A percentile compares a stretch with the other conserved stretches of the same genome.
Conservation (phyloP, 345 rosid genomes). For the Nephelium lappaceum region DNA sequence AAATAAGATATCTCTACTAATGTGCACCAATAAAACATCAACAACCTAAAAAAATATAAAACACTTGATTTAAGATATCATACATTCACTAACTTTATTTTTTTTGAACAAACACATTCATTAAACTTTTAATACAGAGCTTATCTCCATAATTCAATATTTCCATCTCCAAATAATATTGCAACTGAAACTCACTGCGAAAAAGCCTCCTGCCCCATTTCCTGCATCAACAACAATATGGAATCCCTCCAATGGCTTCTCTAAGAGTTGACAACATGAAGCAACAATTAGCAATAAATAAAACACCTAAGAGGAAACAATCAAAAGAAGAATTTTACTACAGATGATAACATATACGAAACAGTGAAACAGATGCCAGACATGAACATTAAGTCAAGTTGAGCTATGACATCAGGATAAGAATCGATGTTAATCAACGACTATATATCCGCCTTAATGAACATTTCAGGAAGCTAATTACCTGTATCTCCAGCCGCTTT, state of each 20-base stretch:
- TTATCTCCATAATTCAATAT: not conserved
- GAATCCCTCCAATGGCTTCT: constrained; percentile 96
- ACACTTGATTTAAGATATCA: not conserved
- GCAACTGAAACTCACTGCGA: constrained; percentile 66
- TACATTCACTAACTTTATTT: not conserved
- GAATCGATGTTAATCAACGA: not conserved
- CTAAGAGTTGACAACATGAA: constrained; percentile 46
- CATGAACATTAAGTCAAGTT: constrained; percentile 5
- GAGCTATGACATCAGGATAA: not conserved
- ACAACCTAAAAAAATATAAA: not conserved
- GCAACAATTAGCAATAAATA: constrained; percentile 25
- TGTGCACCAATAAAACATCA: not conserved
- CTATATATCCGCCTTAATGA: not conserved
- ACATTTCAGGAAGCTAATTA: constrained; percentile 38
- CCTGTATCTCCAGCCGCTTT: constrained; percentile 89
- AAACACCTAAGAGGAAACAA: constrained; percentile 16
- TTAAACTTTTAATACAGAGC: not conserved
- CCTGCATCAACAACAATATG: constrained; percentile 98
- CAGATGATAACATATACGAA: not conserved
- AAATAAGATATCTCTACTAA: constrained; percentile 15
- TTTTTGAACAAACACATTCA: not conserved
- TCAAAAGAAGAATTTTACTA: constrained; percentile 3
- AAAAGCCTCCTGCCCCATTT: constrained; percentile 99
- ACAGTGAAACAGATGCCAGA: not conserved
- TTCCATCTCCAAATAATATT: constrained; percentile 7